Base-by-base conservation (phyloP, 805 yeast species). In the Vanderwaltozyma tropicalis region DNA sequence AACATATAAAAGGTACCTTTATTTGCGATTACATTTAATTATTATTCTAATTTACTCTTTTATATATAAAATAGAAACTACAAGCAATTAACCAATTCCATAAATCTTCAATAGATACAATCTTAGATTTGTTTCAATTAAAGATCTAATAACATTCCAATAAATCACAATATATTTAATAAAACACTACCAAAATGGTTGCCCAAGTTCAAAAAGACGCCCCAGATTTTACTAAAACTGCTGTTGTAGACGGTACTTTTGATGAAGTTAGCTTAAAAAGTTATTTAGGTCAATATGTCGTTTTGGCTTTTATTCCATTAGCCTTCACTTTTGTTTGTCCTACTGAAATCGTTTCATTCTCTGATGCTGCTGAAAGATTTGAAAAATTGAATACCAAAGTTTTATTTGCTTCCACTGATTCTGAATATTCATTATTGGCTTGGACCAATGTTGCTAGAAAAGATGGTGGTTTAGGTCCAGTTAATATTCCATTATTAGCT, bases 251-350 rank as follows among this genome's bases (percentile, higher is more conserved):
- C 71, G 97, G 97, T 68, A 72, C 76, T 49, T 89, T 92, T 63
- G 97, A 92, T 74, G 96, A 92, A 61, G 74, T 92, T 55, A 74
- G 94, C 44, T 79, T 92, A 55, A 97, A 89, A 59, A 82, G 85
- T 69, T 92, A 80, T 84, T 80, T 80, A 72, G 98, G 98, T 62
- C 85, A 92, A 71, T 92, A 96, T 95, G 96, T 92, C 52, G 69
- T 92, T 49, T 75, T 92, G 59, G 97, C 94, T 47, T 92, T 92
- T 73, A 81, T 92, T 65, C 99, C 98, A 67, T 72, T 89, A 76
- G 98, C 98, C 37, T 92, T 92, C 88, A 92, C 99, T 44, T 92
- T 92, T 55, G 97, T 92, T 48, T 92, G 98, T 72, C 98, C 99
- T 67, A 92, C 98, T 53, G 97, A 92, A 75, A 88, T 92, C 73